A percentile compares a stretch with the other conserved stretches of the same genome.
These are phyloP conservation scores for Sugiyamaella smithiae DNA, from an alignment of 805 yeast genomes.

Conservation along the genomic window DNA sequence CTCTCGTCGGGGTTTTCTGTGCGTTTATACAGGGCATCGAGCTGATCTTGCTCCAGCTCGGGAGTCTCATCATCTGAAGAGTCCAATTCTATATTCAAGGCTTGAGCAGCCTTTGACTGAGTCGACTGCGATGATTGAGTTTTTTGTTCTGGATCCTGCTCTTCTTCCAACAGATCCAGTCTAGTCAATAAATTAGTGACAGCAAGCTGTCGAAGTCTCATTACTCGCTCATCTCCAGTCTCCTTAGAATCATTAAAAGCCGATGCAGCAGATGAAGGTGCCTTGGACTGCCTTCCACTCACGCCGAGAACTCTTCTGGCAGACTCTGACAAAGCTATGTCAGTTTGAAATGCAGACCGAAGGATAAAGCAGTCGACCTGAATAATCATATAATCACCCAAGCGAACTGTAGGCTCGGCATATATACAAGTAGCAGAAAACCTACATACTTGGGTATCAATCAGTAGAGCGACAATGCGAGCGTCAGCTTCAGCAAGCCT, in stretches of 20 bases:
- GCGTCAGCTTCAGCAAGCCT: constrained; percentile 72
- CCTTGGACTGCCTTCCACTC: background rate
- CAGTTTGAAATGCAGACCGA: constrained; percentile 29
- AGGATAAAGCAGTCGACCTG: constrained; percentile 65
- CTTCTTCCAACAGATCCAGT: constrained; percentile 33
- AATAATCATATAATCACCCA: constrained; percentile 74
- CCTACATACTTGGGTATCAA: constrained; percentile 51
- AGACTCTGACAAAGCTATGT: constrained; percentile 19
- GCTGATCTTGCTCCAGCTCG: constrained; percentile 63
- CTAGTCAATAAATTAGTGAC: constrained; percentile 54
- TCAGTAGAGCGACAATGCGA: constrained; percentile 58
- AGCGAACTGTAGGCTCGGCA: constrained; percentile 55
- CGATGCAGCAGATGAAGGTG: background rate
- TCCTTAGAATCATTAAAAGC: constrained; percentile 41
- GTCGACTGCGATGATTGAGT: background rate
- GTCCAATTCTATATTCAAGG: constrained; percentile 15
- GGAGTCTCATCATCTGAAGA: constrained; percentile 39
- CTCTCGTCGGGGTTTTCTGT: constrained; percentile 62
- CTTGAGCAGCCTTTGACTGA: constrained; percentile 3
- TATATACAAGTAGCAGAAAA: constrained; percentile 59
- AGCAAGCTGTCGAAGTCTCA: constrained; percentile 54
- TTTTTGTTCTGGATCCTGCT: background rate
- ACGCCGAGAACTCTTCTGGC: constrained; percentile 21
- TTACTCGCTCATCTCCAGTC: constrained; percentile 49
- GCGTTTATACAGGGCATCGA: constrained; percentile 70